Evolutionary conservation across 108 stramenopile species (phyloP).

Genomic region (Craspedostauros australis): DNA sequence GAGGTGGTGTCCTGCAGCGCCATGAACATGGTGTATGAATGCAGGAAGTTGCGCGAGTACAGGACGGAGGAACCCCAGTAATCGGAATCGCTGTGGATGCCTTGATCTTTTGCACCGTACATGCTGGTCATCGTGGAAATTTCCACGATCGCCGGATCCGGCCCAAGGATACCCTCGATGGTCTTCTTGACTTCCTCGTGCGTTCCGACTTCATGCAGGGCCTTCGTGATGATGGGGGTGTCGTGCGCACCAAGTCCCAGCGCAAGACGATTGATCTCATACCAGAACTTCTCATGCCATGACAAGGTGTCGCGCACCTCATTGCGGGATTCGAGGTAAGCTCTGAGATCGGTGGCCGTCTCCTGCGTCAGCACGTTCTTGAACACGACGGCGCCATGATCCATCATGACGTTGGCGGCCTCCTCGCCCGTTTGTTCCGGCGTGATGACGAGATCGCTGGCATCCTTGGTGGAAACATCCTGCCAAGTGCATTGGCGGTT

Average conservation of each 20-base stretch:
- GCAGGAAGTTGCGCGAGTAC: conserved; percentile 36
- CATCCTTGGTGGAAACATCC: conserved; percentile 21
- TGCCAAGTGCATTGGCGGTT: conserved; percentile 20
- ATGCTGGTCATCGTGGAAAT: conserved; percentile 30
- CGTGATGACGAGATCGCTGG: conserved; percentile 12
- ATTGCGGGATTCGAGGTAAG: conserved; percentile 20
- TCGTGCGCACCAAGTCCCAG: conserved; percentile 30
- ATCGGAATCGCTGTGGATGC: conserved; percentile 38
- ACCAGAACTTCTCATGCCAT: conserved; percentile 31
- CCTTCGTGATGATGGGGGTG: conserved; percentile 20
- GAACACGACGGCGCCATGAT: conserved; percentile 31
- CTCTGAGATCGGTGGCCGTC: conserved; percentile 14
- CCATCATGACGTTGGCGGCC: conserved; percentile 25
- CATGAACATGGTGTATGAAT: conserved; percentile 45
- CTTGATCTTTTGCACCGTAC: conserved; percentile 30
- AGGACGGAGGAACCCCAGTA: conserved; percentile 25
- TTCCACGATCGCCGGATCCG: conserved; percentile 36
- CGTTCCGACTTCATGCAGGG: conserved; percentile 26
- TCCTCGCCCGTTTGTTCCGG: background rate
- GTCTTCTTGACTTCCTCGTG: conserved; percentile 12
- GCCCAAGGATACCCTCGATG: conserved; percentile 22
- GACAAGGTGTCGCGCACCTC: conserved; percentile 5
- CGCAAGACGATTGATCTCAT: conserved; percentile 7
- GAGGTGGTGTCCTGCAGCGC: conserved; percentile 41
- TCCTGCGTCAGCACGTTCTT: conserved; percentile 8